Evolutionary conservation across 768 basidiomycete genomes (phyloP).

Genomic region (Psilocybe cyanescens): DNA sequence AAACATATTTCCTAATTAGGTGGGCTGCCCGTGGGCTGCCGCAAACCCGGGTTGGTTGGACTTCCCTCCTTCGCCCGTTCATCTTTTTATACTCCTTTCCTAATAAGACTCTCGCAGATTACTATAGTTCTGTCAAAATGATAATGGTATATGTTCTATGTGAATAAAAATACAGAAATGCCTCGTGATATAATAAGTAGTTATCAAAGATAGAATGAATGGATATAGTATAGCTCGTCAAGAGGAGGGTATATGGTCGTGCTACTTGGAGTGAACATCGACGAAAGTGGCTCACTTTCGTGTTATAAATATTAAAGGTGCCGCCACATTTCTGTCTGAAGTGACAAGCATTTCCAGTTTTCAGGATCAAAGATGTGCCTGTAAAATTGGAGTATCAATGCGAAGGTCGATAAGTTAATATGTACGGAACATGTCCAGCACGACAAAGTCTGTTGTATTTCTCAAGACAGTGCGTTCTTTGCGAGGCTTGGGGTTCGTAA

Average conservation of each 20-base stretch:
- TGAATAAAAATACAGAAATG: neutral
- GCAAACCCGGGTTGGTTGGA: too few relatives aligned
- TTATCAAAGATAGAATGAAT: neutral
- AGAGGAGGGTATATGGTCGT: neutral
- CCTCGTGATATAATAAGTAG: neutral
- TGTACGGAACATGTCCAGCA: neutral
- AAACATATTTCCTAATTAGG: too few relatives aligned
- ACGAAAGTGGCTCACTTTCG: neutral
- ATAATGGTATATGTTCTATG: too few relatives aligned
- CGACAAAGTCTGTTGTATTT: neutral
- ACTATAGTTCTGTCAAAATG: too few relatives aligned
- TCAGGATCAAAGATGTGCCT: neutral
- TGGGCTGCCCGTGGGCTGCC: too few relatives aligned
- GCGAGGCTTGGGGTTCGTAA: conserved; percentile 20
- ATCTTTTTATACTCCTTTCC: too few relatives aligned
- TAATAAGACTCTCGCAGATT: too few relatives aligned
- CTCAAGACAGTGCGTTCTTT: conserved; percentile 4
- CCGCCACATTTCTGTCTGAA: too few relatives aligned
- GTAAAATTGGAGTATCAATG: neutral
- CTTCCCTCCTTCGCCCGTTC: too few relatives aligned
- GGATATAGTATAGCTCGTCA: neutral
- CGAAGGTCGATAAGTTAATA: neutral
- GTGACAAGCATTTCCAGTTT: too few relatives aligned
- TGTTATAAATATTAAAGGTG: too few relatives aligned
- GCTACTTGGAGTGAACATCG: neutral